Percentiles rank a stretch among this genome's conserved stretches.
These are phyloP conservation scores for Tolypocladium ovalisporum DNA, from an alignment of 2,329 filamentous ascomycete genomes.

Conservation along the genomic window DNA sequence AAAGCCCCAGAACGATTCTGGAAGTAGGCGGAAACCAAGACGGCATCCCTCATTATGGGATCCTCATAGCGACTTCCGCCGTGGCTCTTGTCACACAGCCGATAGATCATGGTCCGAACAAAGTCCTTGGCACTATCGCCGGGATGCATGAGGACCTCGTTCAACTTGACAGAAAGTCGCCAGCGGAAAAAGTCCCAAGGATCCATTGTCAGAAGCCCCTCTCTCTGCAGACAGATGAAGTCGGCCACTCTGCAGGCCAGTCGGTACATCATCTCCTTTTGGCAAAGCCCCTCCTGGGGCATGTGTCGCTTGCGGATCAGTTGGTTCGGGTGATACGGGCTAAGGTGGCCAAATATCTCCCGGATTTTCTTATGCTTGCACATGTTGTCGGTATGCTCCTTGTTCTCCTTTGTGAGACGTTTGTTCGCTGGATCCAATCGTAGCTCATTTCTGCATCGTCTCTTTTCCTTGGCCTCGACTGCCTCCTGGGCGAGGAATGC, in stretches of 20 bases:
- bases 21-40: slow-evolving; percentile 14
- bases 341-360: slow-evolving; percentile 19
- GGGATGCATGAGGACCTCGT: slow-evolving; percentile 1
- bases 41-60: slow-evolving; percentile 14
- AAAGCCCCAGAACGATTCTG: slow-evolving; percentile 5
- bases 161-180: slow-evolving; percentile 14
- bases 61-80: slow-evolving; percentile 10
- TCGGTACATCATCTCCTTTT: slow-evolving; percentile 23
- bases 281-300: slow-evolving; percentile 18
- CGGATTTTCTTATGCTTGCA: slow-evolving; percentile 21
- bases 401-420: slow-evolving; percentile 4
- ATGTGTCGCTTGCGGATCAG: slow-evolving; percentile 21
- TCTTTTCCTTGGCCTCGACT: slow-evolving; percentile 7
- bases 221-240: slow-evolving; percentile 13
- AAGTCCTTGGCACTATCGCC: slow-evolving; percentile 4
- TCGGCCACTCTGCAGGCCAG: slow-evolving; percentile 22
- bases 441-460: background rate
- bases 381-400: slow-evolving; percentile 18
- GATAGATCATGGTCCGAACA: slow-evolving; percentile 8
- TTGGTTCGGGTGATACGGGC: slow-evolving; percentile 25
- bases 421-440: slow-evolving; percentile 5
- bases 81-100: slow-evolving; percentile 5
- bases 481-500: slow-evolving; percentile 14
- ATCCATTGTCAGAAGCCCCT: slow-evolving; percentile 20
- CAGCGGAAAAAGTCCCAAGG: slow-evolving; percentile 27